Base-by-base conservation (phyloP, 2,329 filamentous ascomycete species). In the Phaeosphaeriaceae sp. region DNA sequence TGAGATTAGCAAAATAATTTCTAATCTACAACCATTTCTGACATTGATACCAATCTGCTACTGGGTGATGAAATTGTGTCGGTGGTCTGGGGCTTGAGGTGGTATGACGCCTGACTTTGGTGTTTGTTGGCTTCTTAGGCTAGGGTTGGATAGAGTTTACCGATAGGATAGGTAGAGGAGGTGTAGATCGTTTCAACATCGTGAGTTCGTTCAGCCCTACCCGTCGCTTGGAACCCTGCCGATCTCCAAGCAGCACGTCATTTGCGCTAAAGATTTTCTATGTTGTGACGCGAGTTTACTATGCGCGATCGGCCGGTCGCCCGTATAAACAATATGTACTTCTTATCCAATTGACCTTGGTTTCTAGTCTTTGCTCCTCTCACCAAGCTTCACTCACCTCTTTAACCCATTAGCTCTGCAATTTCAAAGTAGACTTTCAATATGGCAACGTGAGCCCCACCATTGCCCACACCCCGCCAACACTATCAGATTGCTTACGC, bases 391-490 rank as follows among this genome's bases (percentile, higher is more conserved):
- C 13, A 30, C 38, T 32, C 30, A 23, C 16, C 26, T 38, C 15
- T 17, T 15, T 35, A 13, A 12, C 13, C 21, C 16, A 16, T 32
- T 6, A 42, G 42, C 29, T 12, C 38, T 37, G 12, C 43, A 46
- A 47, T 38, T 46, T 44, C 34, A 8, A 37, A 21, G 23, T 26
- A 11, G 11, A 26, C 23, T 34, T 46, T 16, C 37, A 50, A 33
- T 57, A 73, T 73, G 70, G 63, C 70, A 50, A 73, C 70, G 70
- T 72, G 60, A 65, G 67, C 60, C 59, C 58, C 66, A 50, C 66
- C 60, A 60, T 59, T 46, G 61, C 63, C 61, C 66, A 38, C 60
- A 50, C 64, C 63, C 61, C 67, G 36, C 61, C 54, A 63, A 52
- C 34, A 51, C 21, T 42, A 40, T 32, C 33, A 29, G 35, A 21